phyloP scores from a whole-genome alignment of 331 rosid species.

The Cydonia oblonga region DNA sequence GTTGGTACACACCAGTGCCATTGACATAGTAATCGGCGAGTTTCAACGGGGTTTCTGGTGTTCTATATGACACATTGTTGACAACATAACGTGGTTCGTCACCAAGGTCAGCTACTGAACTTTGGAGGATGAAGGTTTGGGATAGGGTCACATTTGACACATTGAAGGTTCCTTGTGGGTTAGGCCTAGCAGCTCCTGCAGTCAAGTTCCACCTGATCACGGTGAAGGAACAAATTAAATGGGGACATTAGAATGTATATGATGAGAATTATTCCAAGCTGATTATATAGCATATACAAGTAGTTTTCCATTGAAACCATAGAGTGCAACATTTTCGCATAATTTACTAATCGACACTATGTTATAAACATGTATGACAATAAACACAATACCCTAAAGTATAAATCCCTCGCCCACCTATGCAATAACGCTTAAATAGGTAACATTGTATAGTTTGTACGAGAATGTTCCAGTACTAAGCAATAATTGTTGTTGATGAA shows the following conservation, averaged over 20 bases:
- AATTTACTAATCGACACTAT: background rate
- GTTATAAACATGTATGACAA: background rate
- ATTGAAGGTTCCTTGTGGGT: conserved; percentile 77
- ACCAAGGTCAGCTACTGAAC: conserved; percentile 20
- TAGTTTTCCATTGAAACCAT: background rate
- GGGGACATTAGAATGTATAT: background rate
- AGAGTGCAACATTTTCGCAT: background rate
- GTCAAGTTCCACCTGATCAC: conserved; percentile 67
- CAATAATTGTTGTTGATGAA: background rate
- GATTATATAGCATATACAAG: background rate
- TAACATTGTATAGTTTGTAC: background rate
- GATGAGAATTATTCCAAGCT: background rate
- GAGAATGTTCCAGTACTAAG: too few species aligned
- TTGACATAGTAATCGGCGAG: conserved; percentile 54
- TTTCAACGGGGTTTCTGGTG: conserved; percentile 58
- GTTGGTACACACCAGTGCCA: conserved; percentile 49
- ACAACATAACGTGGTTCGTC: conserved; percentile 25
- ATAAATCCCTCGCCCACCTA: background rate
- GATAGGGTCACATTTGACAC: conserved; percentile 57
- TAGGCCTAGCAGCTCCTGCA: conserved; percentile 80
- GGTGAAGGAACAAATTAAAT: background rate
- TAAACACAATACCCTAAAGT: background rate
- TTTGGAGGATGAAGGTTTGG: conserved; percentile 49
- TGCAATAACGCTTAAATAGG: background rate
- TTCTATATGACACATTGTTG: conserved; percentile 65